Evolutionary conservation across 75 land plant genomes (phyloP), one percentile per base, ranked within the genome.

Genomic region (Picea sitchensis): DNA sequence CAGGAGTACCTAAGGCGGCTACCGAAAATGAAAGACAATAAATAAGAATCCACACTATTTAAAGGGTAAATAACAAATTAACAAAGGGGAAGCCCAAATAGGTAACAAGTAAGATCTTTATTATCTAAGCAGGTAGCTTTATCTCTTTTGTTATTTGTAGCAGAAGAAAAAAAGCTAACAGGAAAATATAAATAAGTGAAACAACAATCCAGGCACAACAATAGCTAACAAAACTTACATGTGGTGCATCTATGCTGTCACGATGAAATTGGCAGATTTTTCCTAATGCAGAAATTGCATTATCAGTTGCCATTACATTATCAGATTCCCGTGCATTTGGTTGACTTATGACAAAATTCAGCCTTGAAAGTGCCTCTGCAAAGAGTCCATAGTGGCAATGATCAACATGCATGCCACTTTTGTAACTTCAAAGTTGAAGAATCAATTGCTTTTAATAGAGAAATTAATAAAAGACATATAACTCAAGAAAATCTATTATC

Each of bases 231-330:
- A 8, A 67, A 44, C 30, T 65, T 81, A 93, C 96, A 90, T 93
- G 96, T 56, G 86, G 78, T 56, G 95, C 82, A 84, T 93, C 90
- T 30, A 93, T 89, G 65, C 90, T 85, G 21, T 90, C 92, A 20
- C 96, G 90, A 78, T 93, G 92, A 78, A 89, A 91, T 30, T 86
- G 89, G 61, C 93, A 93, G 61, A 93, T 91, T 79, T 93, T 93
- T 14, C 96, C 96, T 44, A 93, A 80, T 15, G 96, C 96, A 76
- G 96, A 93, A 73, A 93, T 92, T 79, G 96, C 96, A 91, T 93
- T 93, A 72, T 93, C 96, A 77, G 93, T 90, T 59, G 96, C 94
- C 96, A 94, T 90, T 21, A 90, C 60, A 82, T 92, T 92, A 14
- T 91, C 96, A 65, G 88, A 36, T 21, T 90, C 82, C 26, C 67